Percentiles rank a stretch among this genome's conserved stretches.
These are phyloP conservation scores for Echeveria elegans DNA, from an alignment of 164 flowering plant species.

Conservation along the genomic window DNA sequence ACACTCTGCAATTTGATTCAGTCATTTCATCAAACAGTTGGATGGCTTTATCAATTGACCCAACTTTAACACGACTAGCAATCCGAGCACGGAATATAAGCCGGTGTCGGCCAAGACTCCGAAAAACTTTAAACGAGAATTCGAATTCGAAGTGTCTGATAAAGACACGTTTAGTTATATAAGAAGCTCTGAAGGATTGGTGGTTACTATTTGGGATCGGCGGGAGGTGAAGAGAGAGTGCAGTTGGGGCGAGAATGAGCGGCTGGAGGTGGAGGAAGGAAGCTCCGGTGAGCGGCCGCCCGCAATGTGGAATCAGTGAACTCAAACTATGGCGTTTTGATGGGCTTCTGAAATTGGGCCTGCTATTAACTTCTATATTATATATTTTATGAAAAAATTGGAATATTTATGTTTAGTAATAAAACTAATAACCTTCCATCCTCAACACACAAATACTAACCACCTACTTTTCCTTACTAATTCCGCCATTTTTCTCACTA, in stretches of 20 bases:
- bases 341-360: background rate
- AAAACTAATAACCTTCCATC: too few species aligned
- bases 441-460: too few species aligned
- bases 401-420: too few species aligned
- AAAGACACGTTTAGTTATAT: background rate
- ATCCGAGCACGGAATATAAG: constrained; percentile 61
- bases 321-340: background rate
- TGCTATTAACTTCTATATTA: too few species aligned
- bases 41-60: constrained; percentile 57
- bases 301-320: background rate
- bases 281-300: constrained; percentile 7
- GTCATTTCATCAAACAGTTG: constrained; percentile 76
- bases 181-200: background rate
- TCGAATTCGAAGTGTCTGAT: background rate
- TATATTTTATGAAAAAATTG: too few species aligned
- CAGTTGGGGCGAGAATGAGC: background rate
- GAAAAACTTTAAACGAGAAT: constrained; percentile 12
- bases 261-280: background rate
- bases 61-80: constrained; percentile 54
- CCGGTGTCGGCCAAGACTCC: constrained; percentile 41
- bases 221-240: background rate
- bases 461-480: too few species aligned
- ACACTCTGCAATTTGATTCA: constrained; percentile 66
- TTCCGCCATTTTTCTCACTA: too few species aligned
- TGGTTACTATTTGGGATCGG: background rate